These are phyloP conservation scores for Elsinoe ampelina DNA, from an alignment of 2,329 filamentous ascomycete species.

Conservation along the genomic window DNA sequence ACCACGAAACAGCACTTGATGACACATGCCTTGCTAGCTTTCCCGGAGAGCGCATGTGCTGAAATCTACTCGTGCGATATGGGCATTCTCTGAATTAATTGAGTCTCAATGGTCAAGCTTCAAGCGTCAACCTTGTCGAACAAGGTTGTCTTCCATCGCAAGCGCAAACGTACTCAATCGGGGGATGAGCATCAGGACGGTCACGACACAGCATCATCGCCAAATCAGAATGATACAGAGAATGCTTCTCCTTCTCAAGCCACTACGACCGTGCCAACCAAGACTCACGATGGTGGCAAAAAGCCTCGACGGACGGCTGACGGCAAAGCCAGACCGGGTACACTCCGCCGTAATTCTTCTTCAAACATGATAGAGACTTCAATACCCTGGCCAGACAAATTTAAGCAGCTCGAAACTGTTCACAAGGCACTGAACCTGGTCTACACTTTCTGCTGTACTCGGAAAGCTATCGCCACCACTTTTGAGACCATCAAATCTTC, in stretches of 20 bases:
- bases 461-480: constrained; percentile 85
- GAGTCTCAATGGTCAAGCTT: constrained; percentile 34
- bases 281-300: constrained; percentile 48
- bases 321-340: constrained; percentile 18
- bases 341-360: constrained; percentile 38
- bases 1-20: too few species aligned
- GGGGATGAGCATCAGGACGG: background rate
- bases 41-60: too few species aligned
- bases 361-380: constrained; percentile 43
- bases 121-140: constrained; percentile 42
- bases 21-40: too few species aligned
- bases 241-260: constrained; percentile 17
- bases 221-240: background rate
- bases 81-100: too few species aligned
- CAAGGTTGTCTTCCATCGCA: constrained; percentile 34
- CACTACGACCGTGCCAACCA: constrained; percentile 44
- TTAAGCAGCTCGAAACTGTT: constrained; percentile 63
- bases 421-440: constrained; percentile 84
- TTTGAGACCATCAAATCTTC: constrained; percentile 78
- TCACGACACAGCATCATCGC: background rate
- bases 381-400: constrained; percentile 63
- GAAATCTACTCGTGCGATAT: too few species aligned
- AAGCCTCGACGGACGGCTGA: constrained; percentile 37
- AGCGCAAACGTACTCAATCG: constrained; percentile 31
- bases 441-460: constrained; percentile 87